These are phyloP conservation scores for Neurospora sp. DNA, from an alignment of 495 filamentous ascomycete genomes.

Conservation along the genomic window DNA sequence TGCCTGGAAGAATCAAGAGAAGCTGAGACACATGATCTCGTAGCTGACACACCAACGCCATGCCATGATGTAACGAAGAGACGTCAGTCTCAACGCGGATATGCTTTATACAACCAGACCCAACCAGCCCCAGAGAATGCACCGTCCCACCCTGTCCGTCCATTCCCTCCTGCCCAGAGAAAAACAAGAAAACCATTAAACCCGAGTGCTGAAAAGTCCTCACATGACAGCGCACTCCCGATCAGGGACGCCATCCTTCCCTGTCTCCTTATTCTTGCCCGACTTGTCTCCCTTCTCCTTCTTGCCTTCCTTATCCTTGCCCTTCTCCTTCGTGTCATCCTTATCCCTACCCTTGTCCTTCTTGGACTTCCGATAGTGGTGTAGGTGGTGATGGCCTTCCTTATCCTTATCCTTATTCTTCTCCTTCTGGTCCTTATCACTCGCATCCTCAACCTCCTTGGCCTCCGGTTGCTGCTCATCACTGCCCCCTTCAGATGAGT, in stretches of 20 bases:
- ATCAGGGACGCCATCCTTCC: slow-evolving; percentile 43
- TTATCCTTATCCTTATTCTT: slow-evolving; percentile 21
- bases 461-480: slow-evolving; percentile 27
- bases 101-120: not conserved
- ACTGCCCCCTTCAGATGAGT: slow-evolving; percentile 12
- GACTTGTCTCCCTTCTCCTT: slow-evolving; percentile 11
- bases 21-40: not conserved
- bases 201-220: slow-evolving; percentile 1
- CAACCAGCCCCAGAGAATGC: not conserved
- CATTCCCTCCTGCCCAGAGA: not conserved
- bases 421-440: slow-evolving; percentile 33
- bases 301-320: slow-evolving; percentile 25
- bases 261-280: slow-evolving; percentile 19
- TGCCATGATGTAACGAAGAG: not conserved
- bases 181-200: not conserved
- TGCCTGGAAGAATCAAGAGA: not conserved
- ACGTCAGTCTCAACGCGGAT: not conserved
- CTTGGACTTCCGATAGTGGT: slow-evolving; percentile 30
- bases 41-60: not conserved
- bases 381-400: slow-evolving; percentile 27
- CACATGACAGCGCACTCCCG: slow-evolving; percentile 54
- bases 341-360: slow-evolving; percentile 29
- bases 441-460: slow-evolving; percentile 25
- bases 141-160: not conserved
- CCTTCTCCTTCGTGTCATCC: slow-evolving; percentile 24